Conservation (phyloP, 345 rosid species). For the Eucalyptus brandiana region DNA sequence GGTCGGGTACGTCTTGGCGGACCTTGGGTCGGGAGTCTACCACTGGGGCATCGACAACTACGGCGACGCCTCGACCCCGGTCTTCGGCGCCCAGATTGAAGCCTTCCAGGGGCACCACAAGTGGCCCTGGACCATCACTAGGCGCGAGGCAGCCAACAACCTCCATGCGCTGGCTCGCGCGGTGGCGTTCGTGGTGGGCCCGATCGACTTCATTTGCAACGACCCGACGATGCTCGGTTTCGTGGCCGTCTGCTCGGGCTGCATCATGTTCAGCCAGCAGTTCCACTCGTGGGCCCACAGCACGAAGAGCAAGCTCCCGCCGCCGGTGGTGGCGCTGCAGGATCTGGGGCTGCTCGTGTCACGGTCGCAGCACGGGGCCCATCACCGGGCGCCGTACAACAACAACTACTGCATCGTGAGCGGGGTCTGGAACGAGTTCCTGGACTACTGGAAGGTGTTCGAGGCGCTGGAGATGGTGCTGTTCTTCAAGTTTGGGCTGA, state of each 20-base stretch:
- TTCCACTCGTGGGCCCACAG: constrained; percentile 96
- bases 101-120: constrained; percentile 91
- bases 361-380: constrained; percentile 49
- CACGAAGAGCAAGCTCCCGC: constrained; percentile 77
- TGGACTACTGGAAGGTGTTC: constrained; percentile 54
- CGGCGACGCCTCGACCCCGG: constrained; percentile 58
- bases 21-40: constrained; percentile 81
- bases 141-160: constrained; percentile 81
- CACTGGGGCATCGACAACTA: constrained; percentile 95
- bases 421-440: constrained; percentile 63
- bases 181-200: constrained; percentile 44
- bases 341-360: constrained; percentile 68
- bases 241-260: constrained; percentile 43
- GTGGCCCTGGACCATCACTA: constrained; percentile 88
- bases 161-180: constrained; percentile 58
- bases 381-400: constrained; percentile 75
- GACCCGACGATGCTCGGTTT: constrained; percentile 46
- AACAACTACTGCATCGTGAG: constrained; percentile 86
- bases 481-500: constrained; percentile 39
- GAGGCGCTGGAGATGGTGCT: constrained; percentile 71
- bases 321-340: constrained; percentile 51
- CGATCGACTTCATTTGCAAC: constrained; percentile 33
- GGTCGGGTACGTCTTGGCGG: constrained; percentile 64
- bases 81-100: constrained; percentile 72
- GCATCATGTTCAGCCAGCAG: constrained; percentile 89